Base-by-base conservation (phyloP, 257 asterid genomes). In the Vinca minor region DNA sequence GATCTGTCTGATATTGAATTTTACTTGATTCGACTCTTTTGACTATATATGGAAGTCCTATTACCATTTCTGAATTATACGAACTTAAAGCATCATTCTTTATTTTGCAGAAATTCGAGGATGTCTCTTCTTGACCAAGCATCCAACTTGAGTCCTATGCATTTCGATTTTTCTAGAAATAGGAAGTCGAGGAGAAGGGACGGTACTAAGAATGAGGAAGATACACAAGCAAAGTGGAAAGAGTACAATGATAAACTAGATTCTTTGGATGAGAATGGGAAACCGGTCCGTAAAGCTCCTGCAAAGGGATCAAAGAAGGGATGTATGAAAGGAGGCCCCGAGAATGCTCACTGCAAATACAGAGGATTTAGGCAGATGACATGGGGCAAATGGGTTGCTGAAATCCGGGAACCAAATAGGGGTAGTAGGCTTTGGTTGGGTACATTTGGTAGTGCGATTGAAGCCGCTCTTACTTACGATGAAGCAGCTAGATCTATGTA, bases 321-420 rank as follows among this genome's bases (percentile, higher is more conserved):
- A 14, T 64, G 68, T 35, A 64, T 64, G 68, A 49, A 64, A 48
- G 68, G 68, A 34, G 68, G 68, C 28, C 68, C 68, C 4, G 68
- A 64, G 5, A 64, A 64, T 64, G 11, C 47, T 29, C 59, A 17
- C 32, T 64, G 68, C 68, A 64, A 35, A 47, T 64, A 44, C 26
- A 64, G 68, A 32, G 68, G 68, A 3, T 59, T 64, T 46, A 47
- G 68, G 47, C 68, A 64, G 68, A 47, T 59, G 34, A 64, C 68
- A 21, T 64, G 68, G 68, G 68, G 68, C 59, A 64, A 64, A 46
- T 64, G 68, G 68, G 68, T 64, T 29, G 57, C 68, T 48, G 68
- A 64, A 21, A 64, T 64, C 14, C 21, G 68, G 26, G 68, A 64
- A 49, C 68, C 68, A 29, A 48, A 64, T 59, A 18, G 66, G 50